Base-by-base conservation (phyloP, 2,329 filamentous ascomycete genomes). In the Microsporum canis region DNA sequence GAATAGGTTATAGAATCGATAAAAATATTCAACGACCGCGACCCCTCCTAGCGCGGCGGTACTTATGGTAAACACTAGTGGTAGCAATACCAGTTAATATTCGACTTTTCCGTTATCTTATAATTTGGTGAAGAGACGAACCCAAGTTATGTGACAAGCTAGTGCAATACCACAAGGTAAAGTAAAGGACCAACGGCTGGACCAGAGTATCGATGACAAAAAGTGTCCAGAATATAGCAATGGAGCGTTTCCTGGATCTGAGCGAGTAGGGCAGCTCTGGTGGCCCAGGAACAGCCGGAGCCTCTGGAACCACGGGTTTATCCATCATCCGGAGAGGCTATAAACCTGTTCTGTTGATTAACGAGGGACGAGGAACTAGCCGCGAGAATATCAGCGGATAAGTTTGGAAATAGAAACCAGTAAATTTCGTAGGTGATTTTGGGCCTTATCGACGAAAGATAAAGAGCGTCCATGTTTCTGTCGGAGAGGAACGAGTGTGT, bases 161-260 rank as follows among this genome's bases (percentile, higher is more conserved):
- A 7, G 81, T 80, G 64, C 76, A 77, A 64, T 84, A 84, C 80
- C 81, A 84, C 41, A 86, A 73, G 57, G 79, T 76, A 73, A 82
- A 86, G 72, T 85, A 86, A 1, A 86, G 74, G 2, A 76, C 78
- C 62, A 85, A 76, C 17, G 83, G 83, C 71, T 84, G 80, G 61
- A 75, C 78, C 62, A 84, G 74, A 58, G 79, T 82, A 71, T 86
- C 83, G 62, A 85, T 67, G 27, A 85, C 68, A 61, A 85, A 82
- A 45, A 86, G 69, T 0, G 73, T 73, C 83, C 83, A 85, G 72
- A 85, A 85, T 63, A 82, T 71, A 41, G 77, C 72, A 63, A 85
- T 84, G 38, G 78, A 75, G 71, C 78, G 79, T 67, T 82, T 83
- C 51, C 83, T 74, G 6, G 77, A 72, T 57, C 76, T 77, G 47